phyloP scores from a whole-genome alignment of 371 early-diverging fungal species.

The Mortierella sp. region DNA sequence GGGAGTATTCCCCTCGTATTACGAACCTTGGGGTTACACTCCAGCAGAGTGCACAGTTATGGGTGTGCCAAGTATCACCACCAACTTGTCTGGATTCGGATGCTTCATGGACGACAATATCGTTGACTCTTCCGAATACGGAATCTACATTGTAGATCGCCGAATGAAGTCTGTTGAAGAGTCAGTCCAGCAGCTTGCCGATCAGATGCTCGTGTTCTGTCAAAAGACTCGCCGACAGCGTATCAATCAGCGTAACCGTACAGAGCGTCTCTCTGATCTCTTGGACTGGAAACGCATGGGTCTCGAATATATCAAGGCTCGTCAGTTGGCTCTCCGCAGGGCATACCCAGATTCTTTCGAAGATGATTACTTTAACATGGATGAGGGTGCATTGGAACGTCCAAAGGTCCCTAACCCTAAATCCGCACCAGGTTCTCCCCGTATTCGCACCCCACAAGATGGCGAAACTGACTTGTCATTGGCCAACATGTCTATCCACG shows the following conservation, averaged over 20 bases:
- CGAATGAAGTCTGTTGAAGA: slow-evolving; percentile 93
- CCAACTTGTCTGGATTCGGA: slow-evolving; percentile 98
- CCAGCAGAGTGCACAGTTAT: slow-evolving; percentile 98
- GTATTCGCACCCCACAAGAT: slow-evolving; percentile 58
- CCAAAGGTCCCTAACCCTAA: slow-evolving; percentile 83
- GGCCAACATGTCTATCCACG: slow-evolving; percentile 47
- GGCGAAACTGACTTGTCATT: slow-evolving; percentile 48
- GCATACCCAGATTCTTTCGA: slow-evolving; percentile 92
- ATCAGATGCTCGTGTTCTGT: slow-evolving; percentile 92
- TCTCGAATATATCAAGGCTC: slow-evolving; percentile 95
- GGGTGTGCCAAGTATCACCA: slow-evolving; percentile 97
- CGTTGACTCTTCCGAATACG: slow-evolving; percentile 93
- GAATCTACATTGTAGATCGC: slow-evolving; percentile 97
- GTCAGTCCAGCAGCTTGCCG: slow-evolving; percentile 89
- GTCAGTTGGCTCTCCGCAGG: slow-evolving; percentile 91
- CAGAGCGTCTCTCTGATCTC: slow-evolving; percentile 96
- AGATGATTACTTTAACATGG: slow-evolving; percentile 56
- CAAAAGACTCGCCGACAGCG: slow-evolving; percentile 96
- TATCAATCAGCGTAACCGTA: slow-evolving; percentile 97
- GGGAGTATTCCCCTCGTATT: slow-evolving; percentile 96
- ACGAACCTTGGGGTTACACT: slow-evolving; percentile 98
- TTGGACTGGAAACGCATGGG: slow-evolving; percentile 99
- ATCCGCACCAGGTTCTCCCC: slow-evolving; percentile 84
- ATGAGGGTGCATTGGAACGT: slow-evolving; percentile 43
- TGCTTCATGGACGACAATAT: slow-evolving; percentile 98